phyloP scores from a whole-genome alignment of 345 rosid genomes.

The Ceriops tagal region DNA sequence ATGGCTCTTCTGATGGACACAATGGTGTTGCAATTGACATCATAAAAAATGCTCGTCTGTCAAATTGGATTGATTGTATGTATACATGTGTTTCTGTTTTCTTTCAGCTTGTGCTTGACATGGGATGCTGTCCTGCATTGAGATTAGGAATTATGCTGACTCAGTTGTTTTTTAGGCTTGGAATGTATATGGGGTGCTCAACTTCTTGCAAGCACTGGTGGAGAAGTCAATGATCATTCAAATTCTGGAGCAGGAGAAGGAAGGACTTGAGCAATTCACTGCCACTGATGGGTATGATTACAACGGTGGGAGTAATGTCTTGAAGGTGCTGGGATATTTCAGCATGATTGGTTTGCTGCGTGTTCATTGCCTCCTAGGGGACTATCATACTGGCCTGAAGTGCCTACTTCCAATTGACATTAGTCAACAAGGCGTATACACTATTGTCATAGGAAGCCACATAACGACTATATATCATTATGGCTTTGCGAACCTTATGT shows the following conservation, averaged over 20 bases:
- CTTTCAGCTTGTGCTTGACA: no score
- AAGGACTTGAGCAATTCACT: slow-evolving; percentile 87
- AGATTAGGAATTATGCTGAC: neutral
- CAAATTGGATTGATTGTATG: no score
- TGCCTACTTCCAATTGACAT: slow-evolving; percentile 93
- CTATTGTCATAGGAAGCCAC: slow-evolving; percentile 90
- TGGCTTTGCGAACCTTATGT: slow-evolving; percentile 96
- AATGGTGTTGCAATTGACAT: no score
- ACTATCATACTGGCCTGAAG: slow-evolving; percentile 91
- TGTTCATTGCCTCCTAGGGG: slow-evolving; percentile 94
- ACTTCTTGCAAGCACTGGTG: slow-evolving; percentile 95
- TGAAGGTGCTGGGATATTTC: slow-evolving; percentile 95
- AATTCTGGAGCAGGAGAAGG: slow-evolving; percentile 91
- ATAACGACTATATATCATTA: slow-evolving; percentile 88
- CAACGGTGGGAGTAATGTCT: slow-evolving; percentile 90
- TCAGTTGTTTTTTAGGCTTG: slow-evolving; percentile 54
- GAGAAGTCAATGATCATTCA: slow-evolving; percentile 82
- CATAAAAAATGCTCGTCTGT: no score
- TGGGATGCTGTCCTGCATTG: neutral
- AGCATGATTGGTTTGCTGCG: slow-evolving; percentile 95
- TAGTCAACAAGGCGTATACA: slow-evolving; percentile 85
- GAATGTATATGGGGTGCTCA: slow-evolving; percentile 98
- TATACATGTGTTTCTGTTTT: no score
- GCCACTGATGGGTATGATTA: slow-evolving; percentile 96
- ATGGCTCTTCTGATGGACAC: no score